Base-by-base conservation (phyloP, 768 basidiomycete species). In the Leucosporidium creatinivorum region DNA sequence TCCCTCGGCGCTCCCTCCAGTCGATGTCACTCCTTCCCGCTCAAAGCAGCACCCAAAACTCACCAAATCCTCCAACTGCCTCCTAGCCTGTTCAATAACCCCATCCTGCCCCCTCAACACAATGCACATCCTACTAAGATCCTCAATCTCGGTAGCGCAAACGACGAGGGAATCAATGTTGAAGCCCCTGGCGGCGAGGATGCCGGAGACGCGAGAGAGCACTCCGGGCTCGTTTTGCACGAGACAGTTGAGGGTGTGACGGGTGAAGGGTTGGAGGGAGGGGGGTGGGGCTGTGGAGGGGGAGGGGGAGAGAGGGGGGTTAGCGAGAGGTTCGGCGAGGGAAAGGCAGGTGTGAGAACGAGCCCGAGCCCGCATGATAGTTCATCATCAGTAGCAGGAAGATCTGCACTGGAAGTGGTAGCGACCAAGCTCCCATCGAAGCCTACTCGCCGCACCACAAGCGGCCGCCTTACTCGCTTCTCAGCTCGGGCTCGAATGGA, bases 181-280 rank as follows among this genome's bases (percentile, higher is more conserved):
- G 83, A 99, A 96, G 6, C 96, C 96, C 72, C 96, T 83, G 51
- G 91, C 96, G 25, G 96, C 96, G 28, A 99, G 84, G 75, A 94
- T 97, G 63, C 96, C 96, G 9, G 94, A 94, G 4, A 99, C 93
- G 74, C 96, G 88, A 33, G 94, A 96, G 18, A 99, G 84, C n/a
- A 99, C 96, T 75, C 96, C 96, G 4, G 96, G 96, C 80, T 99
- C 96, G 77, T 99, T 97, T 79, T 99, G 96, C 5, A 98, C 96
- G 68, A 99, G 86, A 78, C 93, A 97, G 80, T 99, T 98, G 69
- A 98, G 84, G 66, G 93, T 85, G 77, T 98, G 94, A 26, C 67
- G 63, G 10, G 68, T 62, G 56, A 69, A 67, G 36, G 66, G 63
- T 70, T 67, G 62, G 61, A 63, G 63, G 57, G 70, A 75, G 61